Conservation (phyloP, 176 grass and related monocot genomes). For the Avena insularis region DNA sequence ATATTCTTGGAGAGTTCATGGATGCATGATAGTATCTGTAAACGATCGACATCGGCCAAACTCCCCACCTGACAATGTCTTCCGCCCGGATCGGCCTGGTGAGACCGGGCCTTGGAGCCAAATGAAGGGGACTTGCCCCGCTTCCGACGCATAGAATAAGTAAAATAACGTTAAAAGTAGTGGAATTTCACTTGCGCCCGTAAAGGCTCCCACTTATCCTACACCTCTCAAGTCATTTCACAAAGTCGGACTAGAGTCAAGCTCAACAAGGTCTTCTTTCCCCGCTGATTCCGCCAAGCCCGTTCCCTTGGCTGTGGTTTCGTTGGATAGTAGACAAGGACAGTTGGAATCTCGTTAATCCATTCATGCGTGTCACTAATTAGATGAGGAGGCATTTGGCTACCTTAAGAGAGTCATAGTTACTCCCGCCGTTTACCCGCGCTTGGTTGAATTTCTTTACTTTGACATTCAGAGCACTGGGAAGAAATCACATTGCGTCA, state of each 20-base stretch:
- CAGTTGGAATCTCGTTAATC: conserved; percentile 61
- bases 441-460: conserved; percentile 79
- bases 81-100: conserved; percentile 44
- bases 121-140: conserved; percentile 16
- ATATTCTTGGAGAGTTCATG: too few species aligned
- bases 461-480: conserved; percentile 89
- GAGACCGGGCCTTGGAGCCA: neutral
- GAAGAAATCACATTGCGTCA: conserved; percentile 75
- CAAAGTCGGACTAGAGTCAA: too few species aligned
- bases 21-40: too few species aligned
- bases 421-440: conserved; percentile 77
- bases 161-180: conserved; percentile 85
- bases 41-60: conserved; percentile 32
- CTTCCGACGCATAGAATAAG: conserved; percentile 66
- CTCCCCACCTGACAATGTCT: conserved; percentile 80
- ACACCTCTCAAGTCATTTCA: too few species aligned
- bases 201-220: neutral
- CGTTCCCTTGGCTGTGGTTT: neutral
- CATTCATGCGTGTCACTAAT: conserved; percentile 54
- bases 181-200: conserved; percentile 67
- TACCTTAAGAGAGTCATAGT: conserved; percentile 94
- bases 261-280: too few species aligned
- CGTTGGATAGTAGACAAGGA: conserved; percentile 39
- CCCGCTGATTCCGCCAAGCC: too few species aligned
- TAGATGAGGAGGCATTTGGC: neutral